Percentiles rank a stretch among this genome's conserved stretches.
These are phyloP conservation scores for Aureoboletus auriporus DNA, from an alignment of 768 basidiomycete genomes.

Conservation along the genomic window DNA sequence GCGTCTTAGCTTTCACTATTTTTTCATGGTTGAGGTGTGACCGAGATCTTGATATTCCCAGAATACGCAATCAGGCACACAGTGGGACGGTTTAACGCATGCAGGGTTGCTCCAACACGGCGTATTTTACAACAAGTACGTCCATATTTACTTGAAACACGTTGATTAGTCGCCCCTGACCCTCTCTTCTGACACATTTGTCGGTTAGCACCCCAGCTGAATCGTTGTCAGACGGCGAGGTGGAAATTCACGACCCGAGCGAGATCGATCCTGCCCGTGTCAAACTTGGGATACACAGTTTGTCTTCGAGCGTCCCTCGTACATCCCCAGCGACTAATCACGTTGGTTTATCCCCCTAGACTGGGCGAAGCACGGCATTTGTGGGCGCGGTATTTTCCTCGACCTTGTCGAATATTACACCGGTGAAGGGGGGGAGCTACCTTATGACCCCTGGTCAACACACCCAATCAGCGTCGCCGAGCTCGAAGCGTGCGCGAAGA, in stretches of 20 bases:
- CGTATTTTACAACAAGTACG: constrained; percentile 62
- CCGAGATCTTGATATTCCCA: constrained; percentile 14
- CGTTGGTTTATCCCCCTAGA: constrained; percentile 33
- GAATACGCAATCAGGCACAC: constrained; percentile 70
- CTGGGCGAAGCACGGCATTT: constrained; percentile 69
- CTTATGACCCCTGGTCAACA: constrained; percentile 62
- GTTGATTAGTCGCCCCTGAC: no score
- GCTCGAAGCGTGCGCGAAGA: constrained; percentile 54
- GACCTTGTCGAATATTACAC: constrained; percentile 58
- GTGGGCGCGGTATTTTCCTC: constrained; percentile 63
- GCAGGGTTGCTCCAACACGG: constrained; percentile 49
- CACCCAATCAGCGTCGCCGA: constrained; percentile 49
- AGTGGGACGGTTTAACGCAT: constrained; percentile 68
- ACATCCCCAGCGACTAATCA: background rate
- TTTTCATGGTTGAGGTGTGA: background rate
- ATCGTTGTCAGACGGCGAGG: constrained; percentile 42
- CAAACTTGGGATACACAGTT: constrained; percentile 59
- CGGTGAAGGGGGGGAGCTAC: constrained; percentile 36
- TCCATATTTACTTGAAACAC: background rate
- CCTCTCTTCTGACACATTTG: no score
- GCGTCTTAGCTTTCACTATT: background rate
- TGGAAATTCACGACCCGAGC: constrained; percentile 44
- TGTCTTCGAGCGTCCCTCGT: constrained; percentile 18
- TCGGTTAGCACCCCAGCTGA: constrained; percentile 38
- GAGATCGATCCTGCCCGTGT: constrained; percentile 43